A percentile compares a stretch with the other conserved stretches of the same genome.
Conservation (phyloP, 108 stramenopile species). For the Asterionellopsis glacialis region DNA sequence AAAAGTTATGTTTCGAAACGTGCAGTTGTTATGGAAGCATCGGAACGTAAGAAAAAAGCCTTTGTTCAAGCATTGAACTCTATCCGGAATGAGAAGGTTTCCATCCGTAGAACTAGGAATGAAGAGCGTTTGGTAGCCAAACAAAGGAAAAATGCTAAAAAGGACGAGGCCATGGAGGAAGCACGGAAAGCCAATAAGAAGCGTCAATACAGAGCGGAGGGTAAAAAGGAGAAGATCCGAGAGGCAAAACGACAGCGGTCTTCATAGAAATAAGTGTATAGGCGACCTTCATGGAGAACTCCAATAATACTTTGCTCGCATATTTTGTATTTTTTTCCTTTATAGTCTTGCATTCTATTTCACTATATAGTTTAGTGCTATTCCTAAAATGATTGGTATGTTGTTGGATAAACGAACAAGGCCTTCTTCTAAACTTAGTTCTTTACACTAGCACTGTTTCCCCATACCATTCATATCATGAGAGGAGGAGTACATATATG, state of each 20-base stretch:
- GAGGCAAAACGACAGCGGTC: conserved; percentile 37
- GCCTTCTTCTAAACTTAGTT: too few relatives aligned
- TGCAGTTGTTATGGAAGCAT: conserved; percentile 77
- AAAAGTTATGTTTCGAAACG: conserved; percentile 82
- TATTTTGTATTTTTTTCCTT: too few relatives aligned
- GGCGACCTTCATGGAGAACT: too few relatives aligned
- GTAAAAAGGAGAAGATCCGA: conserved; percentile 64
- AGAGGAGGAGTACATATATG: too few relatives aligned
- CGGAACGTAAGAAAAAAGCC: conserved; percentile 72
- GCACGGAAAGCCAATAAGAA: conserved; percentile 68
- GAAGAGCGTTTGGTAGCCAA: conserved; percentile 43
- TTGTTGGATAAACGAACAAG: too few relatives aligned
- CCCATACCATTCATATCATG: too few relatives aligned
- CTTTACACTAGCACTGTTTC: too few relatives aligned
- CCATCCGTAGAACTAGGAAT: conserved; percentile 66
- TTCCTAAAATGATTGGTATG: too few relatives aligned
- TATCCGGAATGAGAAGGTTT: conserved; percentile 81
- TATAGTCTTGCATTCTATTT: too few relatives aligned
- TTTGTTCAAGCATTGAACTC: conserved; percentile 83
- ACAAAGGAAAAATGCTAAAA: conserved; percentile 61
- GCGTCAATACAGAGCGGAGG: conserved; percentile 72
- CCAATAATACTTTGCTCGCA: too few relatives aligned
- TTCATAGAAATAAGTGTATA: too few relatives aligned
- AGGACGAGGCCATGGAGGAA: conserved; percentile 56
- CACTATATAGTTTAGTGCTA: too few relatives aligned